Evolutionary conservation across 371 early-diverging fungal genomes (phyloP).

Genomic region (Mucor indicus): DNA sequence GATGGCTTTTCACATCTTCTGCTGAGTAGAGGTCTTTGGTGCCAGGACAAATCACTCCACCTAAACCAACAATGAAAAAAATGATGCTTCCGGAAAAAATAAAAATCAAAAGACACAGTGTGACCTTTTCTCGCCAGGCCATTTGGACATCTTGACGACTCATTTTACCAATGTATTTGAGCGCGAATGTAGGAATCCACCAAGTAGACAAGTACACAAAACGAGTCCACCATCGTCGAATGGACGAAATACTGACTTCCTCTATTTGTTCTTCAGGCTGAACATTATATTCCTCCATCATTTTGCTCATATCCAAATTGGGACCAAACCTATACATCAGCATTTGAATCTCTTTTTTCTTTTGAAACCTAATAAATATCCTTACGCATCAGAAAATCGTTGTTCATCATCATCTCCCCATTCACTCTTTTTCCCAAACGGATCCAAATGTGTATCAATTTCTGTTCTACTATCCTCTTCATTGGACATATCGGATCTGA

Average conservation of each 20-base stretch:
- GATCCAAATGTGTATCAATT: slow-evolving; percentile 17
- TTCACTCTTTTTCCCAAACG: slow-evolving; percentile 26
- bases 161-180: slow-evolving; percentile 69
- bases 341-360: neutral
- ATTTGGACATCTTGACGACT: slow-evolving; percentile 83
- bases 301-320: slow-evolving; percentile 46
- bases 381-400: slow-evolving; percentile 32
- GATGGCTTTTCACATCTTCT: slow-evolving; percentile 47
- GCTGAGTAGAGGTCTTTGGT: slow-evolving; percentile 44
- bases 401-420: slow-evolving; percentile 31
- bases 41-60: slow-evolving; percentile 54
- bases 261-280: slow-evolving; percentile 37
- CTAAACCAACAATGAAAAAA: slow-evolving; percentile 60
- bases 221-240: slow-evolving; percentile 69
- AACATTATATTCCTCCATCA: slow-evolving; percentile 37
- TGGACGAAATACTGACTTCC: slow-evolving; percentile 54
- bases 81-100: slow-evolving; percentile 48
- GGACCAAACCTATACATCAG: slow-evolving; percentile 26
- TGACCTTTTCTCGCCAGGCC: slow-evolving; percentile 94
- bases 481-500: slow-evolving; percentile 26
- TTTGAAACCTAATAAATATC: neutral
- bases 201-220: slow-evolving; percentile 71
- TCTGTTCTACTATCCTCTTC: slow-evolving; percentile 34
- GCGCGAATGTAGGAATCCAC: slow-evolving; percentile 69
- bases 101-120: slow-evolving; percentile 73